Evolutionary conservation across 73 alveolate species (phyloP).

Genomic region (Stentor roeselii): DNA sequence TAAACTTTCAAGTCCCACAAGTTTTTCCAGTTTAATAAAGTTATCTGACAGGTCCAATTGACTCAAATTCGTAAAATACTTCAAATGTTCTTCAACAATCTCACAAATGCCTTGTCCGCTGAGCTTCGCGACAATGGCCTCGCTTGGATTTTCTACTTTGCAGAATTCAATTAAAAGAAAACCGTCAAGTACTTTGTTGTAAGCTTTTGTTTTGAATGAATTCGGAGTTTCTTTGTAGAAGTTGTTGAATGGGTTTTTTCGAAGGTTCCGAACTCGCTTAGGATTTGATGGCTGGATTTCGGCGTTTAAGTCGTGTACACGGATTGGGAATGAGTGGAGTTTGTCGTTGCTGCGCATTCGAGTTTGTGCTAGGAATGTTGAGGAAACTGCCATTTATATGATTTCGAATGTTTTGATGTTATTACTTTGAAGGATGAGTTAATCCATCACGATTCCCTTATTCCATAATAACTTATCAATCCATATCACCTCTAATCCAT

Average conservation of each 20-base stretch:
- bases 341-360: slow-evolving; percentile 1
- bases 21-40: slow-evolving; percentile 48
- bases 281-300: not conserved
- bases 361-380: not conserved
- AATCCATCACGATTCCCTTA: too few relatives aligned
- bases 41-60: slow-evolving; percentile 57
- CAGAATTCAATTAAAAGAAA: slow-evolving; percentile 53
- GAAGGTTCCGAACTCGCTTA: not conserved
- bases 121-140: slow-evolving; percentile 57
- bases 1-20: slow-evolving; percentile 44
- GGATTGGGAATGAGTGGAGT: slow-evolving; percentile 50
- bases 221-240: slow-evolving; percentile 28
- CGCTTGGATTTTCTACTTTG: slow-evolving; percentile 60
- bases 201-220: slow-evolving; percentile 30
- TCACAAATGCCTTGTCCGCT: slow-evolving; percentile 54
- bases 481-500: too few relatives aligned
- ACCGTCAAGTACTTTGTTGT: slow-evolving; percentile 64
- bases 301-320: slow-evolving; percentile 45
- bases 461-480: too few relatives aligned
- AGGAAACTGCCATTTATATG: not conserved
- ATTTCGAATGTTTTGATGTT: too few relatives aligned
- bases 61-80: slow-evolving; percentile 57
- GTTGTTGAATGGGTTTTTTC: slow-evolving; percentile 21
- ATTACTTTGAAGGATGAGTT: too few relatives aligned
- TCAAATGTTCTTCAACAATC: slow-evolving; percentile 65